phyloP scores from a whole-genome alignment of 2,329 filamentous ascomycete species.

The Neofusicoccum kwambonambiense region DNA sequence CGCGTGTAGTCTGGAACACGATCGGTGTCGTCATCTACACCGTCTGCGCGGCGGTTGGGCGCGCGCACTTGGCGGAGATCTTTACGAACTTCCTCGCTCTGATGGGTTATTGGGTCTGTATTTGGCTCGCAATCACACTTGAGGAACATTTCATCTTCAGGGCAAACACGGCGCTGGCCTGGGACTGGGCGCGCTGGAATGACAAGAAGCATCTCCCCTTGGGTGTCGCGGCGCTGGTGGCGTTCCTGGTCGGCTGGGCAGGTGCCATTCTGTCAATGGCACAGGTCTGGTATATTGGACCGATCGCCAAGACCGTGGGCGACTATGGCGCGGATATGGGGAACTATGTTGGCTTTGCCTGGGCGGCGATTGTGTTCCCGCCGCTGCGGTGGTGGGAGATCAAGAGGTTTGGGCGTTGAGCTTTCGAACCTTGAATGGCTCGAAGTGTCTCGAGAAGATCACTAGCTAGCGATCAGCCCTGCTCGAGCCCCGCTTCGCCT shows the following conservation, averaged over 20 bases:
- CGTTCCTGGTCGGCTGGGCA: slow-evolving; percentile 65
- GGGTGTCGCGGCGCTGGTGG: slow-evolving; percentile 59
- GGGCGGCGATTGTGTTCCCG: slow-evolving; percentile 58
- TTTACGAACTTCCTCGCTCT: slow-evolving; percentile 69
- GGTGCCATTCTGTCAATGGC: slow-evolving; percentile 67
- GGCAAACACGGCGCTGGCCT: slow-evolving; percentile 28
- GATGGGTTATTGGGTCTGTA: slow-evolving; percentile 69
- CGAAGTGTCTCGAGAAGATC: no score
- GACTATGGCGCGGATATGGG: slow-evolving; percentile 61
- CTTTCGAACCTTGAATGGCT: neutral
- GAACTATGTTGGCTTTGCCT: slow-evolving; percentile 60
- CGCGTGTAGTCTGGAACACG: slow-evolving; percentile 65
- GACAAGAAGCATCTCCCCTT: slow-evolving; percentile 58
- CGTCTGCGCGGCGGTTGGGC: slow-evolving; percentile 63
- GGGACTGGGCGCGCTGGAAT: slow-evolving; percentile 62
- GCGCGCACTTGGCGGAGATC: slow-evolving; percentile 60
- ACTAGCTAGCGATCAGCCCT: no score
- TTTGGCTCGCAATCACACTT: slow-evolving; percentile 63
- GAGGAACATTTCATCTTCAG: slow-evolving; percentile 65
- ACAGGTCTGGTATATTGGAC: slow-evolving; percentile 68
- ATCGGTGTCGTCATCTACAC: slow-evolving; percentile 62
- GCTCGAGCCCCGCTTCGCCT: no score
- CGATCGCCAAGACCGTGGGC: slow-evolving; percentile 57
- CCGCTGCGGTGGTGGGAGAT: slow-evolving; percentile 54
- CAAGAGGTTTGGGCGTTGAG: slow-evolving; percentile 48